A percentile compares a stretch with the other conserved stretches of the same genome.
phyloP scores from a whole-genome alignment of 179 eudicot species.

The Dionaea muscipula region DNA sequence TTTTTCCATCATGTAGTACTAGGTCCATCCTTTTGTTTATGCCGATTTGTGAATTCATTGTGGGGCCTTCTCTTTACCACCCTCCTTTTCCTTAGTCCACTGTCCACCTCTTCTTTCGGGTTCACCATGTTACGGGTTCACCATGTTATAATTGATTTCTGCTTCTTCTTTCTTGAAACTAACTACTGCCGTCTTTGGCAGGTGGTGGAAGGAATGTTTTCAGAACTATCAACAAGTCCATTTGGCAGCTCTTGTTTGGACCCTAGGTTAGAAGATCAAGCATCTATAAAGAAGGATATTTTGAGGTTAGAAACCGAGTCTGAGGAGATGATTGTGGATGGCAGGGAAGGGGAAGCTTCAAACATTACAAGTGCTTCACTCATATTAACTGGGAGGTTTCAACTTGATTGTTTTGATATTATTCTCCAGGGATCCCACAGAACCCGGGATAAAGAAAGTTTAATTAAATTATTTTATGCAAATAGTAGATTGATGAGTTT shows the following conservation, averaged over 20 bases:
- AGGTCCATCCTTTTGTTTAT: not conserved
- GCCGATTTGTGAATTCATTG: not conserved
- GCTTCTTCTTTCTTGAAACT: not conserved
- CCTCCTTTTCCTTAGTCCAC: not conserved
- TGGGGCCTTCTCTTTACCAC: constrained; percentile 2
- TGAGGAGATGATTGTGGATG: constrained; percentile 17
- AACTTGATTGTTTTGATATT: constrained; percentile 40
- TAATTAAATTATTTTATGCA: constrained; percentile 14
- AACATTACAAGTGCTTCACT: constrained; percentile 14
- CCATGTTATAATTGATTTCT: not conserved
- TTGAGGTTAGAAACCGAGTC: constrained; percentile 15
- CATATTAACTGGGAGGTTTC: constrained; percentile 28
- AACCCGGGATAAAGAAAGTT: constrained; percentile 19
- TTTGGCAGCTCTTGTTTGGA: constrained; percentile 15
- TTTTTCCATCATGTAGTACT: constrained; percentile 1
- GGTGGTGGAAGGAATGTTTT: constrained; percentile 37
- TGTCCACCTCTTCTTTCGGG: constrained; percentile 1
- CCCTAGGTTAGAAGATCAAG: constrained; percentile 20
- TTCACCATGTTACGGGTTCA: not conserved
- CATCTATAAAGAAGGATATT: constrained; percentile 19
- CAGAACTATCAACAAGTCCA: constrained; percentile 20
- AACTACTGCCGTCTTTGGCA: constrained; percentile 15
- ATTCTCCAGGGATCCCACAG: constrained; percentile 46
- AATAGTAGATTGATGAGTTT: constrained; percentile 25
- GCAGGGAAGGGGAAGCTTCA: constrained; percentile 18